These are phyloP conservation scores for Taphrina flavorubra DNA, from an alignment of 1,139 yeast genomes.

Conservation along the genomic window DNA sequence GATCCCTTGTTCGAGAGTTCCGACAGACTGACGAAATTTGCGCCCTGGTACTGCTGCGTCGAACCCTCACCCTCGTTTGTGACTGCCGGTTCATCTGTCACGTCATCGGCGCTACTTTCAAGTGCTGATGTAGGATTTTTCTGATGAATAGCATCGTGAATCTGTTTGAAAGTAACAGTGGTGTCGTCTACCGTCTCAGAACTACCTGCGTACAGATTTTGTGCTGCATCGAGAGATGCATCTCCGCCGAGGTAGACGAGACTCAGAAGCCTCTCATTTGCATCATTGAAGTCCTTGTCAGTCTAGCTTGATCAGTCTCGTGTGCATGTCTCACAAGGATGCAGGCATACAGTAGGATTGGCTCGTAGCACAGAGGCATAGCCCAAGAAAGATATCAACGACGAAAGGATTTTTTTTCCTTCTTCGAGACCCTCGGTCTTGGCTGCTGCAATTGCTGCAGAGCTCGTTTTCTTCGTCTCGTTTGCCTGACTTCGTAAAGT, in stretches of 20 bases:
- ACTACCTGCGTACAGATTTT: constrained; percentile 49
- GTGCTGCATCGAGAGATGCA: constrained; percentile 50
- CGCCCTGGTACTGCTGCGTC: constrained; percentile 9
- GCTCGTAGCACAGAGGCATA: constrained; percentile 49
- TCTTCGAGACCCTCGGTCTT: constrained; percentile 40
- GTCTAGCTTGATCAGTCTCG: constrained; percentile 33
- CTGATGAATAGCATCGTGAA: constrained; percentile 42
- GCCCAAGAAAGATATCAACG: constrained; percentile 51
- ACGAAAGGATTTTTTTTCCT: constrained; percentile 48
- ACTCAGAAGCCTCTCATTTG: constrained; percentile 51
- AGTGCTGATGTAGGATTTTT: background rate
- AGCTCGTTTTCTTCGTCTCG: constrained; percentile 4
- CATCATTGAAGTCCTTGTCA: constrained; percentile 46
- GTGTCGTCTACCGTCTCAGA: constrained; percentile 48
- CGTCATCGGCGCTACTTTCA: constrained; percentile 2
- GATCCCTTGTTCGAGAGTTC: constrained; percentile 17
- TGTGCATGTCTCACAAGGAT: background rate
- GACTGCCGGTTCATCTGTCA: constrained; percentile 13
- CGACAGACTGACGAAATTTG: constrained; percentile 26
- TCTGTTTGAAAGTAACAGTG: constrained; percentile 47
- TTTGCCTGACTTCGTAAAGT: constrained; percentile 32
- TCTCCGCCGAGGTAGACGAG: constrained; percentile 52
- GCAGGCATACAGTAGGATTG: constrained; percentile 48
- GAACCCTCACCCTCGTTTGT: background rate
- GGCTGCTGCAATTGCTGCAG: constrained; percentile 38